Evolutionary conservation across 192 early-diverging fungal species (phyloP), one percentile per base, ranked within the genome.

Genomic region (Coemansia sp.): DNA sequence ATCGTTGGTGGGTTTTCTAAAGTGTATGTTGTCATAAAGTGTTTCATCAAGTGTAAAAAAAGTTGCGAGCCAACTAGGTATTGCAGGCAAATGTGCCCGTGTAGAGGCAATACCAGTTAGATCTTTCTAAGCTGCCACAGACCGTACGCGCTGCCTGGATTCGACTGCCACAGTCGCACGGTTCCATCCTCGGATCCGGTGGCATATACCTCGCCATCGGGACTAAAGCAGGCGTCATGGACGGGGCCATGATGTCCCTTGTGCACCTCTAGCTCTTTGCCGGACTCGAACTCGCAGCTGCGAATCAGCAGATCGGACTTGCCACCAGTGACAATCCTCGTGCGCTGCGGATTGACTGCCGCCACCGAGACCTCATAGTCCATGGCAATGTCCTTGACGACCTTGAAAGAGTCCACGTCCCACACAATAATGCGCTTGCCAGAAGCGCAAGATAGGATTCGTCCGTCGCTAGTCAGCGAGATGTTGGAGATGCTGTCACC

Each of bases 131-230:
- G 60, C 69, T 93, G 88, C 94, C 94, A 95, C 48, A 94, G 73
- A 9, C 93, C 94, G 68, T 94, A 94, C 16, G 86, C 73, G 20
- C 86, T 90, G 25, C 90, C 91, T 11, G 94, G 93, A 28, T 77
- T 84, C 6, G 92, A 89, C 75, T 95, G 93, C 94, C 94, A 95
- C 56, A 95, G 78, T 53, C 94, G 81, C 47, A 96, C 92, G 4
- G 94, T 96, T 0, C 94, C 94, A 65, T 96, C 94, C 75, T 96
- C 94, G 5, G 90, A 92, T 20, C 93, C 94, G 3, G 93, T 94
- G 7, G 94, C 92, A 72, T 96, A 96, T 18, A 96, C 69, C 53
- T 93, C 89, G 34, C 94, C 94, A 72, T 96, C 94, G 21, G 94
- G 94, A 26, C 93, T 96, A 69, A 94, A 94, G 62, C 90, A 92